Conservation (phyloP, 1,139 yeast species). For the Yamadazyma triangularis region DNA sequence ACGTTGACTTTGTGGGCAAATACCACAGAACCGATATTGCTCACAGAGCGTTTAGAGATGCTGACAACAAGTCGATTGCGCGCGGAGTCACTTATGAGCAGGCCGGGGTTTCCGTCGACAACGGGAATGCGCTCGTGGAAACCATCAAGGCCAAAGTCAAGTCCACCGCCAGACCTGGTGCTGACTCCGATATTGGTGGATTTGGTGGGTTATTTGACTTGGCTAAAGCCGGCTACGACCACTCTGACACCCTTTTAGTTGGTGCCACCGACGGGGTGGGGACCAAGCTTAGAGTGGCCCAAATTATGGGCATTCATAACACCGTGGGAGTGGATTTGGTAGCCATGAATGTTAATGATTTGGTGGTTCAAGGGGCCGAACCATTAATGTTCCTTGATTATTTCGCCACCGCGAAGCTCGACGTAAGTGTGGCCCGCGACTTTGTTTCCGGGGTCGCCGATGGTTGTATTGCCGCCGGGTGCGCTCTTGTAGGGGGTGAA, state of each 20-base stretch:
- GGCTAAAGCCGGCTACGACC: conserved; percentile 78
- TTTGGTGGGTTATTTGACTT: conserved; percentile 96
- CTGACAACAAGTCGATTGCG: conserved; percentile 16
- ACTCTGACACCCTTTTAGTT: conserved; percentile 74
- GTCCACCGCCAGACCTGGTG: conserved; percentile 94
- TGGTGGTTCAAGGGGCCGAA: conserved; percentile 98
- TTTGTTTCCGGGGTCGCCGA: conserved; percentile 95
- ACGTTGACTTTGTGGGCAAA: conserved; percentile 66
- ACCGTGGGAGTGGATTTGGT: conserved; percentile 98
- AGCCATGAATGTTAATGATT: conserved; percentile 97
- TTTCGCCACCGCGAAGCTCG: conserved; percentile 92
- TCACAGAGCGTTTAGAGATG: conserved; percentile 83
- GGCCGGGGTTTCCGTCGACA: conserved; percentile 97
- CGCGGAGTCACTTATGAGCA: conserved; percentile 75
- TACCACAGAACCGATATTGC: conserved; percentile 93
- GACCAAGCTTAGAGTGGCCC: conserved; percentile 93
- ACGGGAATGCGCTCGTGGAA: conserved; percentile 86
- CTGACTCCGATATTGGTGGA: conserved; percentile 98
- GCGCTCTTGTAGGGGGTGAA: conserved; percentile 98
- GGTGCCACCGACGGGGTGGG: conserved; percentile 99
- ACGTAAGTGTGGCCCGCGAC: conserved; percentile 75
- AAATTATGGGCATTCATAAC: conserved; percentile 79
- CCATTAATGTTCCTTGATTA: conserved; percentile 94
- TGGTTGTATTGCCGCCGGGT: conserved; percentile 92
- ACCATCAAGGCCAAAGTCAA: conserved; percentile 86